Conservation (phyloP, 108 stramenopile genomes). For the Skeletonema marinoi region DNA sequence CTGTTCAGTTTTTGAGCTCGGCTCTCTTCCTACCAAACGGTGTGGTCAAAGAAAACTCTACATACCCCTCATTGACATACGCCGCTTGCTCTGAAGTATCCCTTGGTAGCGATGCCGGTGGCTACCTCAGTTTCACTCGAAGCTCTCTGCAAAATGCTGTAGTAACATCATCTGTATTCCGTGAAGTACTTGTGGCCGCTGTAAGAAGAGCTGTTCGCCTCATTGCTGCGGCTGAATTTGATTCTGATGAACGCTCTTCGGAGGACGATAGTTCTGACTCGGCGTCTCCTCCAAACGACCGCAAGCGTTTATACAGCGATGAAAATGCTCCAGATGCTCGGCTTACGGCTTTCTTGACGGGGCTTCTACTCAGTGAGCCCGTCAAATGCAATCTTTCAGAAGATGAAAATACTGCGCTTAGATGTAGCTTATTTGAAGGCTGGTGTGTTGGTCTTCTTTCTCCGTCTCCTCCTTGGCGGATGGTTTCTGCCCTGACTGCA, state of each 20-base stretch:
- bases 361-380: constrained; percentile 60
- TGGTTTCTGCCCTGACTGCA: constrained; percentile 77
- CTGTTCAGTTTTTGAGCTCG: constrained; percentile 58
- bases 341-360: constrained; percentile 71
- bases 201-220: constrained; percentile 66
- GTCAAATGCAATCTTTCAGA: constrained; percentile 43
- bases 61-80: constrained; percentile 36
- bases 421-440: constrained; percentile 65
- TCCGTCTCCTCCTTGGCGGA: constrained; percentile 80
- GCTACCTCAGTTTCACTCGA: constrained; percentile 60
- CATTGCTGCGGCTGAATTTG: constrained; percentile 67
- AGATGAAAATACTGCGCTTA: constrained; percentile 42
- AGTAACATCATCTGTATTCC: constrained; percentile 55
- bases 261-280: constrained; percentile 16
- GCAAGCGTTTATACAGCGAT: constrained; percentile 8
- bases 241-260: constrained; percentile 49
- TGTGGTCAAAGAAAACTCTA: neutral
- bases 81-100: constrained; percentile 68
- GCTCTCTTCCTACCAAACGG: constrained; percentile 27
- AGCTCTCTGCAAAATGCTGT: constrained; percentile 65
- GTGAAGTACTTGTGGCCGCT: constrained; percentile 57
- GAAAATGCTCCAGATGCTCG: constrained; percentile 69
- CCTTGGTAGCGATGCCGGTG: constrained; percentile 64
- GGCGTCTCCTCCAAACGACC: constrained; percentile 3
- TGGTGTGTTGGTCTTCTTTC: constrained; percentile 85